Base-by-base conservation (phyloP, 345 rosid species). In the Linum lewisii region DNA sequence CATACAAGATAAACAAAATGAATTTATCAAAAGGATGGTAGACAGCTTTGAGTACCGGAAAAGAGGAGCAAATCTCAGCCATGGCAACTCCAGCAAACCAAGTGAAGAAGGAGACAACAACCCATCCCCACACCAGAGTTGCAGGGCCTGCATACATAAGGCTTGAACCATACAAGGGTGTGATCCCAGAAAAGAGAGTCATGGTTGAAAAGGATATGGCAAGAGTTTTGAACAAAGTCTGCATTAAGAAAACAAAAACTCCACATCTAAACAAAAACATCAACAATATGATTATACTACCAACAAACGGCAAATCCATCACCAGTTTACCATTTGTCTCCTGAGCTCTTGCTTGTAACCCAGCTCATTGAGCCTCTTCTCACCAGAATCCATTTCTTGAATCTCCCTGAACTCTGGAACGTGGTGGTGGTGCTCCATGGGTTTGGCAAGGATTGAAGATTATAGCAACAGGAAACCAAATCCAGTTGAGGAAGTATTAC, bases 51-150 rank as follows among this genome's bases (percentile, higher is more conserved):
- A 74, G 34, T 51, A 80, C 88, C 15, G 85, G 85, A 32, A 83
- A 83, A 63, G 88, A 83, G 51, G 85, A 83, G 54, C 88, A 83
- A 67, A 83, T 80, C 75, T 83, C 85, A 37, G 85, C 82, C 85
- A 83, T 80, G 6, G 88, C 78, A 50, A 83, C 58, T 18, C 83
- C 82, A 24, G 80, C 82, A 64, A 80, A 78, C 75, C 82, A 80
- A 44, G 85, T 80, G 78, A 83, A 80, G 82, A 77, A 80, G 7
- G 88, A 62, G 1, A 83, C 85, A 54, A 83, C 77, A 14, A 80
- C 74, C 88, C 88, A 83, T 24, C 85, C 85, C 88, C 88, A 83
- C 22, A 83, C 83, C 45, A 83, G 74, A 61, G 63, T 71, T 19
- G 88, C 83, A 51, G 85, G 88, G 4, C 85, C 85, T 44, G 82